phyloP scores from a whole-genome alignment of 2,329 filamentous ascomycete genomes.

The Parastagonospora nodorum region DNA sequence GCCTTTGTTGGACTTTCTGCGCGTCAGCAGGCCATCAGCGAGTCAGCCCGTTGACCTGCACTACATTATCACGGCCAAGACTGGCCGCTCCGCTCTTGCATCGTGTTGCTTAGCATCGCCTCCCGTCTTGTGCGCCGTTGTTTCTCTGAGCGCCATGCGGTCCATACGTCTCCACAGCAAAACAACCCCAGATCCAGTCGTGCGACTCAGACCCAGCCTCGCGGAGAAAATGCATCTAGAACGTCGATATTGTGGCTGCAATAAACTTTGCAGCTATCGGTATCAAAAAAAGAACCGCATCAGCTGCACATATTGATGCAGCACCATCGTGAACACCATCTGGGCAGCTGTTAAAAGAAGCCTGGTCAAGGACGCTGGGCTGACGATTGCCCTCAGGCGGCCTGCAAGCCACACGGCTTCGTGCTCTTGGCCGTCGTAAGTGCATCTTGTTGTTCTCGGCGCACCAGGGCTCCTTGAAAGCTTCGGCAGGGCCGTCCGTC shows the following conservation, averaged over 20 bases:
- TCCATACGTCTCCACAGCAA: no score
- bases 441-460: conserved; percentile 23
- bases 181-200: no score
- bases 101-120: background rate
- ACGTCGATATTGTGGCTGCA: background rate
- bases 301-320: background rate
- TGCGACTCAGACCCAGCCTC: no score
- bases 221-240: conserved; percentile 1
- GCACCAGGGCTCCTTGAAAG: conserved; percentile 22
- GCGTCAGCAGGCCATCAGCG: conserved; percentile 9
- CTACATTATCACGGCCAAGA: conserved; percentile 8
- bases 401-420: conserved; percentile 33
- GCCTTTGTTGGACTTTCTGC: conserved; percentile 5
- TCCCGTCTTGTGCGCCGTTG: conserved; percentile 1
- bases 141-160: background rate
- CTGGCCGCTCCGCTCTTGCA: conserved; percentile 3
- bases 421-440: conserved; percentile 34
- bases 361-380: conserved; percentile 35
- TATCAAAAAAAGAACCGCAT: background rate
- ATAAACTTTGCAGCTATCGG: background rate
- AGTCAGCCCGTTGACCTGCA: background rate
- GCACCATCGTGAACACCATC: conserved; percentile 6
- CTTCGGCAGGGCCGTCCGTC: conserved; percentile 20
- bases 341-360: conserved; percentile 38
- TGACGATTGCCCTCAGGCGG: conserved; percentile 27